Evolutionary conservation across 2,329 filamentous ascomycete genomes (phyloP).

Genomic region (Fusarium sp.): DNA sequence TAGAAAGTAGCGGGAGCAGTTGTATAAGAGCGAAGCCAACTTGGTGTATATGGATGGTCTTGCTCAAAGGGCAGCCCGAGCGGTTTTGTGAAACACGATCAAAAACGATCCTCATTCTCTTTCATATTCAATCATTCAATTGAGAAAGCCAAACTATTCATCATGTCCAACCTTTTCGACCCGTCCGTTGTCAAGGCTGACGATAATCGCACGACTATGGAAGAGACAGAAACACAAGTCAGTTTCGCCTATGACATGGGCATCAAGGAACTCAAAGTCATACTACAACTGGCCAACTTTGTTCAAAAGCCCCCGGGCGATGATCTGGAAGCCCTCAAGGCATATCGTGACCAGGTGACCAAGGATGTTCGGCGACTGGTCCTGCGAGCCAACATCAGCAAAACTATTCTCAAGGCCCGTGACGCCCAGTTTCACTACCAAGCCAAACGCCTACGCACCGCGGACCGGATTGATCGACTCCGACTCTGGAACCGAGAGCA

Average conservation of each 20-base stretch:
- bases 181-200: slow-evolving; percentile 25
- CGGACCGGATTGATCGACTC: slow-evolving; percentile 29
- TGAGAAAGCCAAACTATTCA: background rate
- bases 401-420: slow-evolving; percentile 25
- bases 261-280: slow-evolving; percentile 25
- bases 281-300: slow-evolving; percentile 18
- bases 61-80: background rate
- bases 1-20: background rate
- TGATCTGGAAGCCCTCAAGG: slow-evolving; percentile 17
- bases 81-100: slow-evolving; percentile 14
- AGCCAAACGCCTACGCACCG: slow-evolving; percentile 30
- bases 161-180: slow-evolving; percentile 24
- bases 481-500: slow-evolving; percentile 33
- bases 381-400: slow-evolving; percentile 25
- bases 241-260: slow-evolving; percentile 31
- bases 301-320: slow-evolving; percentile 11
- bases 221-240: slow-evolving; percentile 27
- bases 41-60: background rate
- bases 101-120: background rate
- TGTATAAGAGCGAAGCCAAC: slow-evolving; percentile 7
- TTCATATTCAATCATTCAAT: background rate
- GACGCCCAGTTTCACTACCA: slow-evolving; percentile 32
- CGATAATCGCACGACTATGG: slow-evolving; percentile 20
- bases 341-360: slow-evolving; percentile 7
- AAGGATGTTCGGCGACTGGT: slow-evolving; percentile 18